Percentiles rank a stretch among this genome's conserved stretches.
These are phyloP conservation scores for Talaromyces trachyspermus DNA, from an alignment of 495 filamentous ascomycete genomes.

Conservation along the genomic window DNA sequence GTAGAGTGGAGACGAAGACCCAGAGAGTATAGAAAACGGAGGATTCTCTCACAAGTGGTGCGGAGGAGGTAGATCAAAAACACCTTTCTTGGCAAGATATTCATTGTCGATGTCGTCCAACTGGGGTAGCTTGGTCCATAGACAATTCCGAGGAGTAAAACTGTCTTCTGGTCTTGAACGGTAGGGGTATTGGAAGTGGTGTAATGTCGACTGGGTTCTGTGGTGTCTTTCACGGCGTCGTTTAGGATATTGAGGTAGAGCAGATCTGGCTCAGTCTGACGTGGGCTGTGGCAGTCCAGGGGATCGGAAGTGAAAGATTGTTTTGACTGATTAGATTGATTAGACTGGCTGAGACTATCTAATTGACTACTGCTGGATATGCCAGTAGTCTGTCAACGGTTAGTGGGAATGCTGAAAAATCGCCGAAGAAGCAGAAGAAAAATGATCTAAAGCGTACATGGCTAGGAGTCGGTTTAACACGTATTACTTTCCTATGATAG, in stretches of 20 bases:
- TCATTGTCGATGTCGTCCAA: conserved; percentile 14
- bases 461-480: too few relatives aligned
- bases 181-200: neutral
- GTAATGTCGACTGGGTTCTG: conserved; percentile 9
- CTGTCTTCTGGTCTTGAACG: neutral
- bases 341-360: too few relatives aligned
- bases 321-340: neutral
- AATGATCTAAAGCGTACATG: too few relatives aligned
- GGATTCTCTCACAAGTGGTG: conserved; percentile 11
- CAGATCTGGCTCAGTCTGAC: conserved; percentile 13
- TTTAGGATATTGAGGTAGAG: conserved; percentile 13
- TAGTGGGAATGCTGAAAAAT: too few relatives aligned
- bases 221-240: conserved; percentile 12
- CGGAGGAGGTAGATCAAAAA: conserved; percentile 12
- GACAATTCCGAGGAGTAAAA: conserved; percentile 6
- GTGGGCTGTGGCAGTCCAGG: conserved; percentile 8
- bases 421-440: too few relatives aligned
- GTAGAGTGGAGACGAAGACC: conserved; percentile 10
- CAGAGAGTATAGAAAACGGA: conserved; percentile 10
- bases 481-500: too few relatives aligned
- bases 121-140: conserved; percentile 11
- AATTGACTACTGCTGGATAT: too few relatives aligned
- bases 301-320: neutral
- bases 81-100: conserved; percentile 13
- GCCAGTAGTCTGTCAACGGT: too few relatives aligned